Base-by-base conservation (phyloP, 2,329 filamentous ascomycete genomes). In the Fusarium torulosum region DNA sequence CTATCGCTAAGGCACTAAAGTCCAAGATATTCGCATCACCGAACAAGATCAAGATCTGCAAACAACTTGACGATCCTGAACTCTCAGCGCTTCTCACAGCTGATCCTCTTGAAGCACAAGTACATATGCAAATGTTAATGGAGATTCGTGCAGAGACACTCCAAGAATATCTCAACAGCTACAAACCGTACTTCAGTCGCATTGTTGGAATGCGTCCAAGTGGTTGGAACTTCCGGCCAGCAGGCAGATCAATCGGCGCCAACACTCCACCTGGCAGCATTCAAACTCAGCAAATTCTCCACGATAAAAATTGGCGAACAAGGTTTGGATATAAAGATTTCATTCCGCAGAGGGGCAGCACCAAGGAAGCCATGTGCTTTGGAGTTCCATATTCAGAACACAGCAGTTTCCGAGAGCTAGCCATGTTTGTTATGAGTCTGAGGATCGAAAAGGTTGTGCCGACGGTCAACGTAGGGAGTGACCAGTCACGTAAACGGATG, bases 321-420 rank as follows among this genome's bases (percentile, higher is more conserved):
- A 82, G 86, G 3, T 98, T 94, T 76, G 84, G 84, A 1, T 87
- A 88, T 72, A 81, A 83, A 9, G 92, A 97, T 60, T 85, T 99
- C 40, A 84, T 88, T 1, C 90, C 93, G 0, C 93, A 97, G 79
- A 86, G 93, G 6, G 96, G 96, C 4, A 94, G 91, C 78, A 94
- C 91, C 4, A 86, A 86, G 46, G 90, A 95, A 71, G 92, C 92
- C 37, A 90, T 91, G 77, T 97, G 94, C 77, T 97, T 96, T 71
- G 94, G 93, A 1, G 96, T 98, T 3, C 96, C 96, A 3, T 99
- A 99, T 76, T 94, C 91, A 51, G 96, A 99, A 80, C 96, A 99
- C 77, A 96, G 92, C 77, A 96, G 92, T 64, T 99, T 99, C 75
- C 86, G 95, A 40, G 96, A 99, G 82, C 79, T 99, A 75, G 95